phyloP scores from a whole-genome alignment of 352 stramenopile species.

The Pythium rishiriense region DNA sequence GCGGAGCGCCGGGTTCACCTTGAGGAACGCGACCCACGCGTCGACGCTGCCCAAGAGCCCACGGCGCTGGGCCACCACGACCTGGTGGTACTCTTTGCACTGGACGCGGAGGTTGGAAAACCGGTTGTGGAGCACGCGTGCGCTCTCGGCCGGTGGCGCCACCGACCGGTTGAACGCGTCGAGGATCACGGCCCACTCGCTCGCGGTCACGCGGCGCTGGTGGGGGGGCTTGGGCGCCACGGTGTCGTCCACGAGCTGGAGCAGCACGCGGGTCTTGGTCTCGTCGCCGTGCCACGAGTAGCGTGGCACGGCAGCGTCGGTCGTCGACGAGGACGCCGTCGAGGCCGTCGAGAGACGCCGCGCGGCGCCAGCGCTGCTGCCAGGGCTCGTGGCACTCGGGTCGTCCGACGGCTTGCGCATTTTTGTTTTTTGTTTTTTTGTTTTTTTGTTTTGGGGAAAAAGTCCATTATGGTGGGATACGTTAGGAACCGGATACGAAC shows the following conservation, averaged over 20 bases:
- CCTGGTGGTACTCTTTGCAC: not conserved
- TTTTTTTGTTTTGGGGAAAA: too few species aligned
- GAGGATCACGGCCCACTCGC: constrained; percentile 15
- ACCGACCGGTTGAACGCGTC: constrained; percentile 12
- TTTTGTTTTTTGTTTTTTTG: too few species aligned
- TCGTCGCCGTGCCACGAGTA: not conserved
- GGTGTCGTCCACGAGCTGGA: not conserved
- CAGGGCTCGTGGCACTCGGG: too few species aligned
- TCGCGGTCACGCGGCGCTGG: constrained; percentile 11
- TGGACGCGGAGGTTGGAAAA: not conserved
- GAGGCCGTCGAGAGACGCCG: not conserved
- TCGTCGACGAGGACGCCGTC: not conserved
- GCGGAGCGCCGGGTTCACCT: not conserved
- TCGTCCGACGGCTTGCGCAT: too few species aligned
- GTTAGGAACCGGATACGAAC: too few species aligned
- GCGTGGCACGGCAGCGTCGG: not conserved
- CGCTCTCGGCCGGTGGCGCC: not conserved
- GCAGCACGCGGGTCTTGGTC: not conserved
- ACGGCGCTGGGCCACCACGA: not conserved
- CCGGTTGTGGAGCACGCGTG: not conserved
- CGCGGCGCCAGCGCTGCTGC: too few species aligned
- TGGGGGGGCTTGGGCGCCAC: constrained; percentile 4
- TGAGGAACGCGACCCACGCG: not conserved
- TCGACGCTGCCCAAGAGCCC: not conserved
- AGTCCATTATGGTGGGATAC: too few species aligned